Conservation (phyloP, 805 yeast genomes). For the Limtongozyma cylindracea region DNA sequence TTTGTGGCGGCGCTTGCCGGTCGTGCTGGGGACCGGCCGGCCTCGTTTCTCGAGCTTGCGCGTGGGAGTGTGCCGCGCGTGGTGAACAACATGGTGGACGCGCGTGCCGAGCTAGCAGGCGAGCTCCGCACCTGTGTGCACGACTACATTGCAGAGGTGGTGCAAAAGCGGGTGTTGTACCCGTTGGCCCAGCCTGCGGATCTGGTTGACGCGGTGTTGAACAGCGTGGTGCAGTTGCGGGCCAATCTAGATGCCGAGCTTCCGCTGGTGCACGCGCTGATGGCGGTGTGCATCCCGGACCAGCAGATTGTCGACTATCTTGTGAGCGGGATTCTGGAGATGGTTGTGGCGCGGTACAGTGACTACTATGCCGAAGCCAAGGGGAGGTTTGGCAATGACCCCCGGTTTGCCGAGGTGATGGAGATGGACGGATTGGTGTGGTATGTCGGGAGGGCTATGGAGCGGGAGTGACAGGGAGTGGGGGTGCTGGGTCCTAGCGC, state of each 20-base stretch:
- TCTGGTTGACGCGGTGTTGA: conserved; percentile 15
- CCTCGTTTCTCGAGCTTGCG: conserved; percentile 21
- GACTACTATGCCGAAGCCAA: conserved; percentile 11
- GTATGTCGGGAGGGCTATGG: no score
- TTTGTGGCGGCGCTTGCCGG: conserved; percentile 15
- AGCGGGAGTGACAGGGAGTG: no score
- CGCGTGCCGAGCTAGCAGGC: conserved; percentile 38
- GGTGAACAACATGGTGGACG: conserved; percentile 64
- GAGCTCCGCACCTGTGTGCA: conserved; percentile 51
- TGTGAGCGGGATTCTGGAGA: conserved; percentile 14
- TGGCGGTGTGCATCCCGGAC: conserved; percentile 31
- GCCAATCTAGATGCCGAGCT: conserved; percentile 23
- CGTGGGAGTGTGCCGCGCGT: conserved; percentile 56
- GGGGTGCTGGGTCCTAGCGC: no score
- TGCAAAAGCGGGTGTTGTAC: conserved; percentile 18
- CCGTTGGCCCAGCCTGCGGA: no score
- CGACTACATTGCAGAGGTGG: conserved; percentile 30
- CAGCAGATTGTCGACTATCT: conserved; percentile 10
- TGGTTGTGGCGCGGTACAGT: conserved; percentile 30
- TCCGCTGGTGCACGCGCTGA: conserved; percentile 26
- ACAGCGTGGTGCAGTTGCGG: conserved; percentile 3
- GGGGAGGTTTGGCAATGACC: no score
- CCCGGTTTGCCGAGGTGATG: no score
- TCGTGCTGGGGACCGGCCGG: conserved; percentile 9
- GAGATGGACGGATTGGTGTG: no score